These are phyloP conservation scores for Talaromyces sp. DNA, from an alignment of 2,329 filamentous ascomycete genomes.

Conservation along the genomic window DNA sequence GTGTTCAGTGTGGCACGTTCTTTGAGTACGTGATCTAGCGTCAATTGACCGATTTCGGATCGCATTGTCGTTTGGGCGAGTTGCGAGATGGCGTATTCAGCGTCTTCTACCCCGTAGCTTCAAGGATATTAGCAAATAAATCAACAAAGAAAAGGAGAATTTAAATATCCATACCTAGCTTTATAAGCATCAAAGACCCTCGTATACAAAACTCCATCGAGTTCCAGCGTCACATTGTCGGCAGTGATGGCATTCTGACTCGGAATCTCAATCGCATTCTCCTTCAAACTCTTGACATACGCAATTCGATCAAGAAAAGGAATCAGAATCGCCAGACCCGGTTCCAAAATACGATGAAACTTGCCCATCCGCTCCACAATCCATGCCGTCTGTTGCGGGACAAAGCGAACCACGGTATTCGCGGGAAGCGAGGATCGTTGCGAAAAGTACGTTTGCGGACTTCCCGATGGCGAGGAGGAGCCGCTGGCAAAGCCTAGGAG, in stretches of 20 bases:
- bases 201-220: conserved; percentile 93
- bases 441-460: conserved; percentile 69
- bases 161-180: conserved; percentile 67
- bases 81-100: conserved; percentile 96
- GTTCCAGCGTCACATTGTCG: conserved; percentile 93
- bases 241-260: conserved; percentile 97
- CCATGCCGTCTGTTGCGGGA: conserved; percentile 99
- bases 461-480: conserved; percentile 18
- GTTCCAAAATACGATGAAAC: conserved; percentile 88
- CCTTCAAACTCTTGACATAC: conserved; percentile 97
- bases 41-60: conserved; percentile 92
- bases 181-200: conserved; percentile 97
- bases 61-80: conserved; percentile 98
- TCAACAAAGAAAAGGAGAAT: conserved; percentile 2
- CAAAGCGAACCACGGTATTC: conserved; percentile 92
- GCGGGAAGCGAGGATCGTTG: conserved; percentile 66
- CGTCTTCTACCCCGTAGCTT: conserved; percentile 96
- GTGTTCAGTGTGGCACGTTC: conserved; percentile 93
- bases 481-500: conserved; percentile 24
- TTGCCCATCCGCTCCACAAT: conserved; percentile 99
- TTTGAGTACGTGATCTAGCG: conserved; percentile 94
- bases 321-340: conserved; percentile 80
- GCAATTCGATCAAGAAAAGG: conserved; percentile 93
- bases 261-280: conserved; percentile 92
- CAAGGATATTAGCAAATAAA: conserved; percentile 4